These are phyloP conservation scores for Rosa multiflora DNA, from an alignment of 306 rosid species.

Conservation along the genomic window DNA sequence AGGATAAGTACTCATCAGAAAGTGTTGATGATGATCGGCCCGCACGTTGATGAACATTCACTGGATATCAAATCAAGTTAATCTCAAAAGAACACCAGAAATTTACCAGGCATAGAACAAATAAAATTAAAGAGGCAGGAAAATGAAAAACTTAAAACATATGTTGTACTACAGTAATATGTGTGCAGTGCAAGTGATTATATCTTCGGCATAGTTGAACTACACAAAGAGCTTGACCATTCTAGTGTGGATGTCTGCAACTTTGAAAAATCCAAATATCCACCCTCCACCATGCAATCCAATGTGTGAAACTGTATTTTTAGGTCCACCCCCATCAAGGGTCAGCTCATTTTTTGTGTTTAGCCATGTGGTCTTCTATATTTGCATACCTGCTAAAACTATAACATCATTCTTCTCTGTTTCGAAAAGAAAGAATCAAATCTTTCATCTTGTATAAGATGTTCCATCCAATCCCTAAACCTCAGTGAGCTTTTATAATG, in stretches of 20 bases:
- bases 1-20: slow-evolving; percentile 5
- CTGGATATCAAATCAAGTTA: slow-evolving; percentile 11
- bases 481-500: neutral
- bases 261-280: neutral
- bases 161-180: neutral
- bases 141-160: neutral
- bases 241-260: neutral
- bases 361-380: neutral
- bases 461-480: neutral
- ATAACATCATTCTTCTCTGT: neutral
- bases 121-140: neutral
- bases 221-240: neutral
- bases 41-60: neutral
- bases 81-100: neutral
- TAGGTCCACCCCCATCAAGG: neutral
- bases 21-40: slow-evolving; percentile 10
- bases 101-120: neutral
- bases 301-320: neutral
- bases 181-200: neutral
- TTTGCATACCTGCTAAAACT: neutral
- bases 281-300: neutral
- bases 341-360: neutral
- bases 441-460: neutral
- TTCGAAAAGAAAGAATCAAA: neutral
- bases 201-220: neutral